Evolutionary conservation across 2,329 filamentous ascomycete genomes (phyloP).

Genomic region (Ascochyta koolunga): DNA sequence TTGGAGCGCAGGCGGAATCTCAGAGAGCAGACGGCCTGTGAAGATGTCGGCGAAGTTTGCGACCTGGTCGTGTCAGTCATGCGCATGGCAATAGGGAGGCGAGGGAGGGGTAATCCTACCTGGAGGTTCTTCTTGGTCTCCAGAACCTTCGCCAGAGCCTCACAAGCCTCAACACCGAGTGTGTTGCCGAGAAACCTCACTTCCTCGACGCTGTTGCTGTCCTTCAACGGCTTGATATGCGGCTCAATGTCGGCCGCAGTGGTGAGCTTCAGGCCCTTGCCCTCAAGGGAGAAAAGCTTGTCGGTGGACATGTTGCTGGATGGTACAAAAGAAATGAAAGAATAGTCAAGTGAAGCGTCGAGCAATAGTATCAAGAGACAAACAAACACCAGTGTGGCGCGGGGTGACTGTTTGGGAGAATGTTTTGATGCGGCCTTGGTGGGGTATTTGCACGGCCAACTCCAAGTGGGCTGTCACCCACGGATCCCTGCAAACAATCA

Average conservation of each 20-base stretch:
- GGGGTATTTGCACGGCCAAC: constrained; percentile 30
- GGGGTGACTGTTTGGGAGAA: constrained; percentile 19
- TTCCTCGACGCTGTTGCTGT: constrained; percentile 78
- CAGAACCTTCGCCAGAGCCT: constrained; percentile 82
- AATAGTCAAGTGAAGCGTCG: not conserved
- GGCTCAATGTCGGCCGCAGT: constrained; percentile 84
- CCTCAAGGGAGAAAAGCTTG: constrained; percentile 87
- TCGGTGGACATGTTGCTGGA: constrained; percentile 52
- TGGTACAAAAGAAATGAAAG: constrained; percentile 4
- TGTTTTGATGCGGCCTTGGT: constrained; percentile 37
- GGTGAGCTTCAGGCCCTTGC: constrained; percentile 90
- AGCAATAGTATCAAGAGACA: not conserved
- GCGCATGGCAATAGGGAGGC: not conserved
- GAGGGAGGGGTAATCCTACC: constrained; percentile 51
- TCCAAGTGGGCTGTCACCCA: constrained; percentile 12
- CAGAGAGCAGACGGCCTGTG: constrained; percentile 87
- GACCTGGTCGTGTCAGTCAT: constrained; percentile 55
- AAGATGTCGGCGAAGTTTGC: constrained; percentile 98
- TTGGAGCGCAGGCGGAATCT: constrained; percentile 90
- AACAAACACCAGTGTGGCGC: constrained; percentile 4
- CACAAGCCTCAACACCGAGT: constrained; percentile 84
- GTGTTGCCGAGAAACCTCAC: constrained; percentile 90
- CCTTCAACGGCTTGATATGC: constrained; percentile 76
- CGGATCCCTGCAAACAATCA: constrained; percentile 10
- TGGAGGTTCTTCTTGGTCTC: constrained; percentile 82